phyloP scores from a whole-genome alignment of 345 rosid genomes.

The Arabidopsis arenosa region DNA sequence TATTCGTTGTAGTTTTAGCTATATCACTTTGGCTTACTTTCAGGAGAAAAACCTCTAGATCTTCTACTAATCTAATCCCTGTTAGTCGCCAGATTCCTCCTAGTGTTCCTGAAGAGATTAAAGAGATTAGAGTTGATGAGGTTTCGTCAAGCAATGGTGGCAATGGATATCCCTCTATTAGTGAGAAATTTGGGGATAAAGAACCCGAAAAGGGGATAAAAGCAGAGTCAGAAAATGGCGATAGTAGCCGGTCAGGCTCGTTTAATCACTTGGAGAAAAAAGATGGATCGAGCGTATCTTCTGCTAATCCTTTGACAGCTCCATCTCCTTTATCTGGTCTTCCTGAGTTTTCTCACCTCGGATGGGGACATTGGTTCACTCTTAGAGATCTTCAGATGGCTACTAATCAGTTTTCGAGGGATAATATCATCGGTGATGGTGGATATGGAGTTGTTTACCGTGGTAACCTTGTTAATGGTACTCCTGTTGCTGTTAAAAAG shows the following conservation, averaged over 20 bases:
- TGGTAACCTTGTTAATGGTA: conserved; percentile 76
- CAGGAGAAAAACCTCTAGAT: conserved; percentile 43
- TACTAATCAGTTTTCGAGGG: conserved; percentile 73
- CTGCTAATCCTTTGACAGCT: conserved; percentile 64
- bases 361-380: conserved; percentile 99
- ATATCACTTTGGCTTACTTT: conserved; percentile 73
- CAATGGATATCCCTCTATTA: conserved; percentile 41
- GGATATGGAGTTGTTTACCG: conserved; percentile 95
- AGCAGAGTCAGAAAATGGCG: conserved; percentile 57
- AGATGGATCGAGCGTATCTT: conserved; percentile 54
- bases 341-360: conserved; percentile 90
- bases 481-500: conserved; percentile 92
- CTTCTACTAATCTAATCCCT: conserved; percentile 53
- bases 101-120: conserved; percentile 76
- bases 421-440: conserved; percentile 55
- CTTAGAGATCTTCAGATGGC: conserved; percentile 86
- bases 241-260: conserved; percentile 69
- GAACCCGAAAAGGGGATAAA: conserved; percentile 41
- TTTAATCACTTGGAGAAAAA: conserved; percentile 63
- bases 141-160: conserved; percentile 66
- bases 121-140: conserved; percentile 84
- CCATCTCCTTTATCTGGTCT: conserved; percentile 89
- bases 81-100: conserved; percentile 53
- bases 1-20: conserved; percentile 57
- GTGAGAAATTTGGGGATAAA: conserved; percentile 40